Conservation (phyloP, 805 yeast species). For the Ogataea nonfermentans region DNA sequence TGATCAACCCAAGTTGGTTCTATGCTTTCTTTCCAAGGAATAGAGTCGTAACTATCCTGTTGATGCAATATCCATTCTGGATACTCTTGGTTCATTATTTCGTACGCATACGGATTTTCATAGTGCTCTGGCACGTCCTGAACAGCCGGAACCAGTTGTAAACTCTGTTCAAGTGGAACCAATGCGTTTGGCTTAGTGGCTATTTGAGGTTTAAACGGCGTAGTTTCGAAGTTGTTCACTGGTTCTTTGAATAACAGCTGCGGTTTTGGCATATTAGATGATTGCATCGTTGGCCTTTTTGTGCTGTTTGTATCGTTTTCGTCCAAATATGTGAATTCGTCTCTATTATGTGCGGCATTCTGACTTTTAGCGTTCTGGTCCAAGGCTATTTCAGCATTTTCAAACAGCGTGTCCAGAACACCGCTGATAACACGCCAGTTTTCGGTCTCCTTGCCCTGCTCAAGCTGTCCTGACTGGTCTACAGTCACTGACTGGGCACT, state of each 20-base stretch:
- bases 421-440: conserved; percentile 65
- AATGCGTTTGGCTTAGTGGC: conserved; percentile 70
- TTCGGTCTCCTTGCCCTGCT: conserved; percentile 35
- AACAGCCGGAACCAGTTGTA: conserved; percentile 36
- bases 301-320: conserved; percentile 42
- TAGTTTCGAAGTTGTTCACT: conserved; percentile 60
- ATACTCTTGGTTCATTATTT: conserved; percentile 68
- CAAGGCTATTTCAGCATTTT: conserved; percentile 68
- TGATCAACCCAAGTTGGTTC: conserved; percentile 73
- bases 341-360: conserved; percentile 12
- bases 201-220: conserved; percentile 77
- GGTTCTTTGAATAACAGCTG: conserved; percentile 56
- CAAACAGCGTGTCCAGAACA: conserved; percentile 67
- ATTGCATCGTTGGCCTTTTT: conserved; percentile 10
- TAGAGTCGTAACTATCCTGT: conserved; percentile 46
- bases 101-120: conserved; percentile 77
- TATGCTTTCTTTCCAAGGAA: conserved; percentile 57
- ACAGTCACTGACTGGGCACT: conserved; percentile 25
- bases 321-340: conserved; percentile 49
- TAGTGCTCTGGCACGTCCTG: conserved; percentile 56
- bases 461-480: conserved; percentile 29
- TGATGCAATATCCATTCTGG: conserved; percentile 53
- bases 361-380: conserved; percentile 41
- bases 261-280: conserved; percentile 50
- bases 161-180: conserved; percentile 51